A percentile compares a stretch with the other conserved stretches of the same genome.
phyloP scores from a whole-genome alignment of 805 yeast species.

The Metschnikowia similis region DNA sequence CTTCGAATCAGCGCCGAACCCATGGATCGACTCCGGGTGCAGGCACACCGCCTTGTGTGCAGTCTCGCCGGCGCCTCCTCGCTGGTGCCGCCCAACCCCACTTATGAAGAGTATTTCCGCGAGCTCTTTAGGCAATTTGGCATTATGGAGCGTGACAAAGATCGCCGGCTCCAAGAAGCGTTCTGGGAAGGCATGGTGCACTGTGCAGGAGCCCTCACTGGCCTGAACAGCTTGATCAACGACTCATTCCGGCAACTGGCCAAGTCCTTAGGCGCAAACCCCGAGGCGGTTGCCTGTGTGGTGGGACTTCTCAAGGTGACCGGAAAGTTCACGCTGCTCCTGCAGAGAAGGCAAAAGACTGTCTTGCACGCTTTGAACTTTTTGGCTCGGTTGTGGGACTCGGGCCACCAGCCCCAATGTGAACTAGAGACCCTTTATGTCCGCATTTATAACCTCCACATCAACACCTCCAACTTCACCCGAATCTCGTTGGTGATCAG shows the following conservation, averaged over 20 bases:
- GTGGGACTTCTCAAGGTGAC: constrained; percentile 19
- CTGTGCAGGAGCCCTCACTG: constrained; percentile 54
- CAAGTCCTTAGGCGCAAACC: neutral
- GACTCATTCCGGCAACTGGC: constrained; percentile 34
- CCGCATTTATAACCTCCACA: constrained; percentile 52
- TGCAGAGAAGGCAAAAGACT: constrained; percentile 20
- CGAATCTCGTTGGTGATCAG: constrained; percentile 39
- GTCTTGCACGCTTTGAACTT: constrained; percentile 23
- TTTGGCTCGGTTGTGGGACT: constrained; percentile 39
- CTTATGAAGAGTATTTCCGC: constrained; percentile 17
- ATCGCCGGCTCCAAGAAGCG: constrained; percentile 5
- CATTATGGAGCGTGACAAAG: neutral
- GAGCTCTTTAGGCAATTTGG: constrained; percentile 20
- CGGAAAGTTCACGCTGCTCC: constrained; percentile 7
- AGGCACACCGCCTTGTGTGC: constrained; percentile 38
- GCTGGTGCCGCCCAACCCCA: neutral
- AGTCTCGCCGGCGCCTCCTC: constrained; percentile 7
- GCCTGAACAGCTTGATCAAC: constrained; percentile 43
- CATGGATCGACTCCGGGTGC: constrained; percentile 48
- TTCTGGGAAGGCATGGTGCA: constrained; percentile 56
- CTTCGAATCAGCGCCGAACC: constrained; percentile 62
- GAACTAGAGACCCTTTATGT: constrained; percentile 38
- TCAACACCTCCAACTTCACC: constrained; percentile 40
- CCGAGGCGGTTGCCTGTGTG: constrained; percentile 5
- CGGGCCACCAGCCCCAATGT: constrained; percentile 28